Conservation (phyloP, 1,284 basidiomycete genomes). For the Ganoderma boninense region DNA sequence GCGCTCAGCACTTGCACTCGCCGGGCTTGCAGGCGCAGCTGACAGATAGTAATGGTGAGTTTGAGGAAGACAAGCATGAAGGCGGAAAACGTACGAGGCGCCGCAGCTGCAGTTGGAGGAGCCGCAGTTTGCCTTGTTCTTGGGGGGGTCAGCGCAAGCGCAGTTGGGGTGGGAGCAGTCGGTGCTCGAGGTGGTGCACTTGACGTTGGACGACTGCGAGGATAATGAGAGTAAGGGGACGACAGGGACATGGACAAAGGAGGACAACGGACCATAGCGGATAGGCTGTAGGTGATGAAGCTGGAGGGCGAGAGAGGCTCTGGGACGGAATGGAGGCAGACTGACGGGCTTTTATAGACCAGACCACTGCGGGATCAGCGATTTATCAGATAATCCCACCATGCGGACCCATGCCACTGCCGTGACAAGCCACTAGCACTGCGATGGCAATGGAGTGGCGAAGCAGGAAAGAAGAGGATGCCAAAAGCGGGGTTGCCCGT, state of each 20-base stretch:
- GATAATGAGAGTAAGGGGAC: background rate
- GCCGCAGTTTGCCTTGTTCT: conserved; percentile 36
- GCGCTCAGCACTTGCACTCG: conserved; percentile 32
- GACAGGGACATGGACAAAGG: background rate
- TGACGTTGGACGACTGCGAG: conserved; percentile 28
- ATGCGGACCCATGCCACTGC: background rate
- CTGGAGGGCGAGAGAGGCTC: background rate
- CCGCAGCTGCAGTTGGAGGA: conserved; percentile 29
- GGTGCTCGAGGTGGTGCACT: conserved; percentile 38
- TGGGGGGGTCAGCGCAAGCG: conserved; percentile 39
- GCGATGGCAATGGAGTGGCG: conserved; percentile 7
- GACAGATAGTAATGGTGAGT: background rate
- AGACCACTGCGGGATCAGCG: background rate
- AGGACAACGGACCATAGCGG: conserved; percentile 25
- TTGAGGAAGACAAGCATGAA: background rate
- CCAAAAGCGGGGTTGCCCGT: conserved; percentile 17
- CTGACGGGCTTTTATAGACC: conserved; percentile 21
- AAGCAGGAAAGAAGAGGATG: conserved; percentile 5
- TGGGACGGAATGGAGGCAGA: background rate
- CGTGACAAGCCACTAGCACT: background rate
- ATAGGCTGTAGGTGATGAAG: background rate
- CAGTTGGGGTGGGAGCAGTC: conserved; percentile 41
- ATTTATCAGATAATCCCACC: conserved; percentile 24
- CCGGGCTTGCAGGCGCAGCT: conserved; percentile 32
- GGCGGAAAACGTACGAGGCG: conserved; percentile 13